Conservation (phyloP, 2,329 filamentous ascomycete species). For the Alternaria sp. region DNA sequence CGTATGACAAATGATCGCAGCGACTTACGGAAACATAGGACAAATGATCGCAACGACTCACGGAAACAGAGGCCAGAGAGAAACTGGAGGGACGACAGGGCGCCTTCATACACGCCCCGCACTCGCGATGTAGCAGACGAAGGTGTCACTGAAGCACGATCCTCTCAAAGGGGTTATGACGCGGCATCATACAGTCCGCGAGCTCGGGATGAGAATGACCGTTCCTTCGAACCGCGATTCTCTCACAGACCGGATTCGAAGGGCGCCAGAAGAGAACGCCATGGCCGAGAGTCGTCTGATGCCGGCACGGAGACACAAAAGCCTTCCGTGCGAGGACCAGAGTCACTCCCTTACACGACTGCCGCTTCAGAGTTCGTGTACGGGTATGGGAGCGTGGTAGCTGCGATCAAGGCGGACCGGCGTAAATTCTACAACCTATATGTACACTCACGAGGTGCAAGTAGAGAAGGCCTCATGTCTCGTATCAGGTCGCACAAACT, state of each 20-base stretch:
- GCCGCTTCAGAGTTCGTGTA: constrained; percentile 92
- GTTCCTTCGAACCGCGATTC: background rate
- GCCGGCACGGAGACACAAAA: background rate
- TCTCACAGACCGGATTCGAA: constrained; percentile 8
- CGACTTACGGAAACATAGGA: background rate
- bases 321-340: constrained; percentile 6
- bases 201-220: background rate
- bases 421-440: constrained; percentile 87
- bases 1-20: background rate
- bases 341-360: constrained; percentile 73
- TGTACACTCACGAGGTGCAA: constrained; percentile 53
- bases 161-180: background rate
- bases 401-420: constrained; percentile 72
- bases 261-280: constrained; percentile 6
- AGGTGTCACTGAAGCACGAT: background rate
- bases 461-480: constrained; percentile 26
- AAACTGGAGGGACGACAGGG: background rate
- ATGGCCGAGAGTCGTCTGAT: background rate
- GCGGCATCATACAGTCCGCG: background rate
- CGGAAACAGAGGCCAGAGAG: background rate
- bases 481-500: constrained; percentile 25
- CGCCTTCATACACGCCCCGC: background rate
- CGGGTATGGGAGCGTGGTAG: constrained; percentile 79
- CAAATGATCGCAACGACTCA: background rate
- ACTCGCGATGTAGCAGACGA: background rate